A percentile compares a stretch with the other conserved stretches of the same genome.
Evolutionary conservation across 768 basidiomycete genomes (phyloP).

Genomic region (Gymnopilus junonius): DNA sequence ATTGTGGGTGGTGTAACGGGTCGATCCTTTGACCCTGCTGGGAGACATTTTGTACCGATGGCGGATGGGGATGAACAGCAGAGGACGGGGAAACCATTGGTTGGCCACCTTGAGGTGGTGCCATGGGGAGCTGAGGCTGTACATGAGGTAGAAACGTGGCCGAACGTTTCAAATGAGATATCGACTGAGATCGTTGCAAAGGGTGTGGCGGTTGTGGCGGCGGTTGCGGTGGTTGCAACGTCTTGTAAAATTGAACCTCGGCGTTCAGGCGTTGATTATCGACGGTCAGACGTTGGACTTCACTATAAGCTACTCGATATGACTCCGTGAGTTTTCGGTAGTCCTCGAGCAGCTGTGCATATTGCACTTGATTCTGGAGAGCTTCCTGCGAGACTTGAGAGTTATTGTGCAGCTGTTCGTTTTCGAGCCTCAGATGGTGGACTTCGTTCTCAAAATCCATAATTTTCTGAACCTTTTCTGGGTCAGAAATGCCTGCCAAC

Average conservation of each 20-base stretch:
- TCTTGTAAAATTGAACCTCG: neutral
- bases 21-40: conserved; percentile 3
- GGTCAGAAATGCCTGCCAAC: conserved; percentile 19
- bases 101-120: neutral
- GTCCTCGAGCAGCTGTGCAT: neutral
- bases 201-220: neutral
- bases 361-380: no score
- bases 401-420: neutral
- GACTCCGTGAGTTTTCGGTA: conserved; percentile 1
- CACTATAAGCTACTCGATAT: conserved; percentile 16
- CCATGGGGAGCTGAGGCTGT: neutral
- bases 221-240: neutral
- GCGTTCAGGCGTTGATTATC: conserved; percentile 6
- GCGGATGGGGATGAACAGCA: neutral
- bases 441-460: conserved; percentile 25
- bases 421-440: neutral
- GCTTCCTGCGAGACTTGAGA: no score
- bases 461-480: conserved; percentile 23
- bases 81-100: neutral
- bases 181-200: neutral
- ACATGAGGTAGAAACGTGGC: neutral
- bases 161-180: neutral
- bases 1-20: conserved; percentile 5
- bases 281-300: conserved; percentile 14
- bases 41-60: neutral